These are phyloP conservation scores for Stagonosporopsis vannaccii DNA, from an alignment of 2,329 filamentous ascomycete genomes.

Conservation along the genomic window DNA sequence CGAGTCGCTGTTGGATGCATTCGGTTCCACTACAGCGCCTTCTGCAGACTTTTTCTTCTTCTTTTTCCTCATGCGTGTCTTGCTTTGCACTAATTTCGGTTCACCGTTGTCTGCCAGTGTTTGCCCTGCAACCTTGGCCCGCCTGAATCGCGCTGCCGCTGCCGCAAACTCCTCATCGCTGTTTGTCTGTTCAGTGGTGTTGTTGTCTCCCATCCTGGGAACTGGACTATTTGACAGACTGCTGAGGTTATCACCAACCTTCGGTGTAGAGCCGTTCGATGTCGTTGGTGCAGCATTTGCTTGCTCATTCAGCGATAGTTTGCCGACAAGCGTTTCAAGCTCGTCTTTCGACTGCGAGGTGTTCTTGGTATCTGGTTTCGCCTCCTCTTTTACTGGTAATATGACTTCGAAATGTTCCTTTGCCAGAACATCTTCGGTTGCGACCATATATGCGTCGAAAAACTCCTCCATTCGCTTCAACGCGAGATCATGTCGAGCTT, in stretches of 20 bases:
- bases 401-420: slow-evolving; percentile 23
- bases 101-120: slow-evolving; percentile 7
- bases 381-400: slow-evolving; percentile 16
- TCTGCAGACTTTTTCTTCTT: slow-evolving; percentile 38
- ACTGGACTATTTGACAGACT: slow-evolving; percentile 9
- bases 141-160: not conserved
- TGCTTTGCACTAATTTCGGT: slow-evolving; percentile 44
- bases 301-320: slow-evolving; percentile 27
- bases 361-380: not conserved
- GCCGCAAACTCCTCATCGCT: slow-evolving; percentile 5
- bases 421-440: slow-evolving; percentile 66
- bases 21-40: not conserved
- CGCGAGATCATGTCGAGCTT: slow-evolving; percentile 72
- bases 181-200: not conserved
- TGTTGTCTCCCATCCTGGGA: not conserved
- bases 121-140: slow-evolving; percentile 2
- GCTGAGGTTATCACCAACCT: not conserved
- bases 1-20: not conserved
- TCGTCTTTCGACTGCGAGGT: slow-evolving; percentile 17
- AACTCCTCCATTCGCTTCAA: slow-evolving; percentile 75
- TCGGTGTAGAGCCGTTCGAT: not conserved
- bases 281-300: not conserved
- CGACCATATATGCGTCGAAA: slow-evolving; percentile 73
- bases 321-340: slow-evolving; percentile 34
- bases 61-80: slow-evolving; percentile 46